These are phyloP conservation scores for Claviceps arundinis DNA, from an alignment of 2,329 filamentous ascomycete species.

Conservation along the genomic window DNA sequence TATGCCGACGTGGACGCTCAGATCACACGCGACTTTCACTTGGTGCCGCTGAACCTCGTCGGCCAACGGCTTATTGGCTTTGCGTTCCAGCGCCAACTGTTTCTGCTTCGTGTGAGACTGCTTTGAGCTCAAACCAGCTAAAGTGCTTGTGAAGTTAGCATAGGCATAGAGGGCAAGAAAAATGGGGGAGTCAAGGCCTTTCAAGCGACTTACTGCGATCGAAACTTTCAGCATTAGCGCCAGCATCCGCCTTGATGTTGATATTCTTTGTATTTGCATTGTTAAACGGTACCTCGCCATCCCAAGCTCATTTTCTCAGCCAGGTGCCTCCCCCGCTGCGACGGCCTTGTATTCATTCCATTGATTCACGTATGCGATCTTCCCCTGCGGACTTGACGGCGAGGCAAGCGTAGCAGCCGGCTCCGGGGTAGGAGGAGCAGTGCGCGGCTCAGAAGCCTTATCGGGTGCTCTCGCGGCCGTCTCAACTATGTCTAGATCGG, in stretches of 20 bases:
- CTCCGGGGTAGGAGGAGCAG: slow-evolving; percentile 10
- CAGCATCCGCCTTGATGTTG: no score
- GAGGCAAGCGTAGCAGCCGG: slow-evolving; percentile 23
- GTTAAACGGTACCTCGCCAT: not conserved
- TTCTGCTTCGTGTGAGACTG: slow-evolving; percentile 93
- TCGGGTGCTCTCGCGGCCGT: no score
- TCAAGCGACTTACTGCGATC: slow-evolving; percentile 26
- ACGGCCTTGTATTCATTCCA: slow-evolving; percentile 19
- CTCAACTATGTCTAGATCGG: no score
- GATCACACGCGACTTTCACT: no score
- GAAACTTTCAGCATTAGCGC: slow-evolving; percentile 15
- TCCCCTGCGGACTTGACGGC: slow-evolving; percentile 15
- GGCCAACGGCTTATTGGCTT: slow-evolving; percentile 83
- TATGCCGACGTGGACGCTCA: no score
- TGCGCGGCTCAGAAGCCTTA: no score
- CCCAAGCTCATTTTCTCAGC: not conserved
- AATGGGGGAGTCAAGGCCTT: not conserved
- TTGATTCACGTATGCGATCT: slow-evolving; percentile 22
- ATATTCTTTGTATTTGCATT: no score
- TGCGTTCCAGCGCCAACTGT: slow-evolving; percentile 74
- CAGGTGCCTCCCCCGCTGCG: not conserved
- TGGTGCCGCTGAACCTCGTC: slow-evolving; percentile 28
- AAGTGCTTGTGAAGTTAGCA: not conserved
- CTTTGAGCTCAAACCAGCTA: slow-evolving; percentile 41
- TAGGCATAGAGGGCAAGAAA: not conserved